Percentiles rank a stretch among this genome's conserved stretches.
Conservation (phyloP, 352 stramenopile species). For the Phytophthora ohioensis region DNA sequence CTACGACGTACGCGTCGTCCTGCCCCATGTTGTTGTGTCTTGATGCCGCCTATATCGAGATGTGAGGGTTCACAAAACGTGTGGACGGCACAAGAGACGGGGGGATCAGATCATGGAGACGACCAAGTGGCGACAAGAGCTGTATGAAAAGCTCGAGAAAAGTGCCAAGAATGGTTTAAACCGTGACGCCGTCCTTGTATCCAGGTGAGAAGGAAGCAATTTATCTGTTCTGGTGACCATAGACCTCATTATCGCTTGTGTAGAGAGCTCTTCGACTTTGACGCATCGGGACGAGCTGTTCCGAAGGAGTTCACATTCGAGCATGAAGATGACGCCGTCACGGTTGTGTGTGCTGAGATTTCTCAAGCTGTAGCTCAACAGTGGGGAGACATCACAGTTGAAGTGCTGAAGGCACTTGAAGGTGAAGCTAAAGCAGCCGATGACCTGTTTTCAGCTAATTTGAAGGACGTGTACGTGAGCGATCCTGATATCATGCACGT, state of each 20-base stretch:
- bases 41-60: slow-evolving; percentile 21
- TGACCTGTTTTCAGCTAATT: not conserved
- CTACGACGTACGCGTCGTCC: slow-evolving; percentile 54
- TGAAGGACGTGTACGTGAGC: slow-evolving; percentile 60
- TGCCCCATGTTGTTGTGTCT: slow-evolving; percentile 24
- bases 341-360: slow-evolving; percentile 53
- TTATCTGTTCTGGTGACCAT: not conserved
- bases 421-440: not conserved
- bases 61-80: slow-evolving; percentile 4
- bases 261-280: slow-evolving; percentile 42
- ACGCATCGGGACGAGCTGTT: slow-evolving; percentile 32
- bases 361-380: slow-evolving; percentile 36
- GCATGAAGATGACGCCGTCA: slow-evolving; percentile 47
- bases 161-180: slow-evolving; percentile 41
- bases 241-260: not conserved
- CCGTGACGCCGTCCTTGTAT: slow-evolving; percentile 35
- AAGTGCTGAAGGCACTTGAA: slow-evolving; percentile 43
- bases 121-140: slow-evolving; percentile 38
- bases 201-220: slow-evolving; percentile 26
- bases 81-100: slow-evolving; percentile 27
- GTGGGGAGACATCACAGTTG: slow-evolving; percentile 36
- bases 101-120: slow-evolving; percentile 25
- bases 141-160: slow-evolving; percentile 43
- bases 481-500: slow-evolving; percentile 70
- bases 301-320: slow-evolving; percentile 53